Conservation (phyloP, 2,329 filamentous ascomycete genomes). For the Aspergillus bombycis region DNA sequence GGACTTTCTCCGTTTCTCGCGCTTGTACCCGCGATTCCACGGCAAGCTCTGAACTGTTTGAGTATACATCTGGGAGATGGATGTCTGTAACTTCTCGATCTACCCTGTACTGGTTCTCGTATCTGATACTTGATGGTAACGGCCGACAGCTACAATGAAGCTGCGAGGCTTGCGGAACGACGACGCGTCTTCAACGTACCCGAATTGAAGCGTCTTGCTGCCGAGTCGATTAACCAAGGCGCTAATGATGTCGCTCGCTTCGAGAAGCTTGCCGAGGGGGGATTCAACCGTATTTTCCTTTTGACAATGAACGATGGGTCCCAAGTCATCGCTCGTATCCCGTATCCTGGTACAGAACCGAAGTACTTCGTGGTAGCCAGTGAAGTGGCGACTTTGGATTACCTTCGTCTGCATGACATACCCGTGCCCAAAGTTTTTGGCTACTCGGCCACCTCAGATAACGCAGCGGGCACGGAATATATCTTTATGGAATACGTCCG, state of each 20-base stretch:
- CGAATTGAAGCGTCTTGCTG: not conserved
- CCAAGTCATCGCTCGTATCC: constrained; percentile 29
- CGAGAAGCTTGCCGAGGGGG: constrained; percentile 33
- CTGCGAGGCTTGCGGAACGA: not conserved
- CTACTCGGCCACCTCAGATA: constrained; percentile 38
- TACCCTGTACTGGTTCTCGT: not conserved
- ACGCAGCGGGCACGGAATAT: constrained; percentile 44
- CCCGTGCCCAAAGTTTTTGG: constrained; percentile 39
- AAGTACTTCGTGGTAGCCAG: constrained; percentile 35
- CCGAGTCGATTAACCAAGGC: not conserved
- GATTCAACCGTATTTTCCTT: constrained; percentile 31
- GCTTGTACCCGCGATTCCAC: not conserved
- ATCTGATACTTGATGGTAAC: not conserved
- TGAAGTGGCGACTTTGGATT: constrained; percentile 44
- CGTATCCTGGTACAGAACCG: constrained; percentile 31
- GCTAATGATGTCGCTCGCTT: constrained; percentile 22
- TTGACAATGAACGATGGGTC: constrained; percentile 26
- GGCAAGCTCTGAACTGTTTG: not conserved
- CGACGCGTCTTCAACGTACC: not conserved
- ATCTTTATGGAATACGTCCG: constrained; percentile 42
- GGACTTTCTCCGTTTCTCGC: not conserved
- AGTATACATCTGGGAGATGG: constrained; percentile 2
- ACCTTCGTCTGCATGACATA: constrained; percentile 34
- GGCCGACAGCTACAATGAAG: not conserved
- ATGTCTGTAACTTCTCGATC: not conserved